These are phyloP conservation scores for Sporothrix euskadiensis DNA, from an alignment of 2,329 filamentous ascomycete species.

Conservation along the genomic window DNA sequence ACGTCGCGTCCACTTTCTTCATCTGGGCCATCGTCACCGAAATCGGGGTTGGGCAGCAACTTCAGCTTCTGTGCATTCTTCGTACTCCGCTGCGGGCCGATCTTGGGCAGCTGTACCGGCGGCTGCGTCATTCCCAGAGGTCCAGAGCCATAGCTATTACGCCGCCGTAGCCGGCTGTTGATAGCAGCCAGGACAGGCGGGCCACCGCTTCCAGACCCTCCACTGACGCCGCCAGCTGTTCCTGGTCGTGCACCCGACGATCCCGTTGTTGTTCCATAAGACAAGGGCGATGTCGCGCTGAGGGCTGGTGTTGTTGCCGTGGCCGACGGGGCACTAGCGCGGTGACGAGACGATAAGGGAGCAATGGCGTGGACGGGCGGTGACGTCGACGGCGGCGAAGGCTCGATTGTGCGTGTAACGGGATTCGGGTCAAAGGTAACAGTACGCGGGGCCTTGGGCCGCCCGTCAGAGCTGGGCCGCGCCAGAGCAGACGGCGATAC, in stretches of 20 bases:
- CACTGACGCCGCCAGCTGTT: background rate
- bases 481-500: conserved; percentile 30
- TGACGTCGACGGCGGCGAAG: conserved; percentile 22
- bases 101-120: conserved; percentile 59
- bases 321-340: conserved; percentile 35
- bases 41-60: conserved; percentile 86
- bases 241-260: conserved; percentile 1
- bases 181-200: conserved; percentile 72
- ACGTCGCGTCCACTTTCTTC: conserved; percentile 94
- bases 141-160: conserved; percentile 71
- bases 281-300: conserved; percentile 31
- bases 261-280: conserved; percentile 35
- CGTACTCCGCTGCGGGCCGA: conserved; percentile 90
- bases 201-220: conserved; percentile 1
- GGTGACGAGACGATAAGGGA: conserved; percentile 34
- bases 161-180: conserved; percentile 82
- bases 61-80: conserved; percentile 97
- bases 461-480: conserved; percentile 36
- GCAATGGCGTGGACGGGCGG: conserved; percentile 35
- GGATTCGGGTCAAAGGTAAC: conserved; percentile 78
- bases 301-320: conserved; percentile 41
- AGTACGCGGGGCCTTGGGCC: conserved; percentile 56
- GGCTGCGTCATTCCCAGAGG: conserved; percentile 27
- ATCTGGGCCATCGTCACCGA: conserved; percentile 72
- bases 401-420: conserved; percentile 60